A percentile compares a stretch with the other conserved stretches of the same genome.
These are phyloP conservation scores for Debaryomycetaceae sp. DNA, from an alignment of 1,139 yeast genomes.

Conservation along the genomic window DNA sequence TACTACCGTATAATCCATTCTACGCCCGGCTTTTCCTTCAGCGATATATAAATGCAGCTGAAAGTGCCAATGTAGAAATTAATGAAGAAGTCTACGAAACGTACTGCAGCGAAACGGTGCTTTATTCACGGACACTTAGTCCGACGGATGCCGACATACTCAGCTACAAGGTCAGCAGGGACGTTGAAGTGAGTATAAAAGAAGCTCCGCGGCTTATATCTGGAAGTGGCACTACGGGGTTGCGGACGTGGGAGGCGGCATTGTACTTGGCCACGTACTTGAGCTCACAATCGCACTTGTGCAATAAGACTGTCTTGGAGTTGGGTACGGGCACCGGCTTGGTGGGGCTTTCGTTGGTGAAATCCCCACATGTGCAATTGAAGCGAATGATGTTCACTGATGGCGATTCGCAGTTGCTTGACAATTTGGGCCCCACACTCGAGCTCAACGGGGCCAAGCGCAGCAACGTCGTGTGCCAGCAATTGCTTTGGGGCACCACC, in stretches of 20 bases:
- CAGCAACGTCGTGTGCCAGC: slow-evolving; percentile 14
- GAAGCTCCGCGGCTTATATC: slow-evolving; percentile 66
- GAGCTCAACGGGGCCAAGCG: slow-evolving; percentile 33
- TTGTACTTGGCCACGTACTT: slow-evolving; percentile 56
- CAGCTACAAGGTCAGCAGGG: slow-evolving; percentile 34
- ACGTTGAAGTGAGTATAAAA: slow-evolving; percentile 34
- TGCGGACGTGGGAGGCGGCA: slow-evolving; percentile 94
- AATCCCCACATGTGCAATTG: slow-evolving; percentile 16
- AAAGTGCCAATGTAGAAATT: slow-evolving; percentile 22
- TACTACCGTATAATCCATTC: slow-evolving; percentile 34
- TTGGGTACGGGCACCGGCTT: slow-evolving; percentile 91
- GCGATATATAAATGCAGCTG: slow-evolving; percentile 33
- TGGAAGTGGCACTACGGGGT: slow-evolving; percentile 80
- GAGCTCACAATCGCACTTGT: slow-evolving; percentile 10
- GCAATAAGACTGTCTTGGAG: slow-evolving; percentile 37
- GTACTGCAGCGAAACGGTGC: slow-evolving; percentile 34
- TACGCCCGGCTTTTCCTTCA: slow-evolving; percentile 47
- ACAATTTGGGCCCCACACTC: slow-evolving; percentile 43
- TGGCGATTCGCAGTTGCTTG: slow-evolving; percentile 67
- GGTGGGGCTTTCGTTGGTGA: slow-evolving; percentile 57
- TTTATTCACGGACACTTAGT: slow-evolving; percentile 33
- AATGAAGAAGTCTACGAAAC: slow-evolving; percentile 49
- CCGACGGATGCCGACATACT: slow-evolving; percentile 48
- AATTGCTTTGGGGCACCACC: slow-evolving; percentile 55
- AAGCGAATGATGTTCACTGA: slow-evolving; percentile 58